Conservation (phyloP, 1,284 basidiomycete genomes). For the Cutaneotrichosporon sp. region DNA sequence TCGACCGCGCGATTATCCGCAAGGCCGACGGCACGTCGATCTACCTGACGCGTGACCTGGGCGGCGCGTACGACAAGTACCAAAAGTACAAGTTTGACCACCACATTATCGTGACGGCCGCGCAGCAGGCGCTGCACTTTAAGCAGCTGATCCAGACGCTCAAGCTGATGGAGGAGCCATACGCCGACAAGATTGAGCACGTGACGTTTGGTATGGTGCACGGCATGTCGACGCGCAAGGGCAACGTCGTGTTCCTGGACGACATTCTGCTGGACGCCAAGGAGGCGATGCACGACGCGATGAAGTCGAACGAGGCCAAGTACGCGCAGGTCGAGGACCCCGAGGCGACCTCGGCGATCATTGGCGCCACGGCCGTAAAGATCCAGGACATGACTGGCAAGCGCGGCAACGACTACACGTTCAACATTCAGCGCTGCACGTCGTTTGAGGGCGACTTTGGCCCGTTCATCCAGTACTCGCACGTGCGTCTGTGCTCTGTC, state of each 20-base stretch:
- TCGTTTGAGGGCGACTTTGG: conserved; percentile 96
- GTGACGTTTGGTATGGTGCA: conserved; percentile 85
- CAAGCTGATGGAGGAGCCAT: conserved; percentile 81
- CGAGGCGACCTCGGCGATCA: conserved; percentile 70
- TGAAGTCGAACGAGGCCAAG: conserved; percentile 92
- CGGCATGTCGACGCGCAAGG: conserved; percentile 97
- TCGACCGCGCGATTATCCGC: conserved; percentile 83
- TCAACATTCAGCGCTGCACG: conserved; percentile 91
- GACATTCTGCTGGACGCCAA: conserved; percentile 90
- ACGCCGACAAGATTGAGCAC: conserved; percentile 76
- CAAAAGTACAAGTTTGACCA: conserved; percentile 93
- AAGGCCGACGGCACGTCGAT: conserved; percentile 96
- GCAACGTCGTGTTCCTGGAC: conserved; percentile 93
- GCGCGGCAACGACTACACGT: conserved; percentile 92
- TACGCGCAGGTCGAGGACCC: conserved; percentile 86
- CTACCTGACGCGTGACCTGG: conserved; percentile 98
- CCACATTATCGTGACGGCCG: conserved; percentile 93
- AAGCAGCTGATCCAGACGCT: conserved; percentile 94
- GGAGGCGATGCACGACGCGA: conserved; percentile 91
- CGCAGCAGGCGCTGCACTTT: conserved; percentile 92
- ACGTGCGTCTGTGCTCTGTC: conserved; percentile 89
- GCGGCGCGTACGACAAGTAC: conserved; percentile 86
- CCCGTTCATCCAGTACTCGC: conserved; percentile 92
- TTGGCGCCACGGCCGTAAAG: conserved; percentile 95
- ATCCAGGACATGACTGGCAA: conserved; percentile 98